phyloP scores from a whole-genome alignment of 1,284 basidiomycete genomes.

The Naganishia sp. region DNA sequence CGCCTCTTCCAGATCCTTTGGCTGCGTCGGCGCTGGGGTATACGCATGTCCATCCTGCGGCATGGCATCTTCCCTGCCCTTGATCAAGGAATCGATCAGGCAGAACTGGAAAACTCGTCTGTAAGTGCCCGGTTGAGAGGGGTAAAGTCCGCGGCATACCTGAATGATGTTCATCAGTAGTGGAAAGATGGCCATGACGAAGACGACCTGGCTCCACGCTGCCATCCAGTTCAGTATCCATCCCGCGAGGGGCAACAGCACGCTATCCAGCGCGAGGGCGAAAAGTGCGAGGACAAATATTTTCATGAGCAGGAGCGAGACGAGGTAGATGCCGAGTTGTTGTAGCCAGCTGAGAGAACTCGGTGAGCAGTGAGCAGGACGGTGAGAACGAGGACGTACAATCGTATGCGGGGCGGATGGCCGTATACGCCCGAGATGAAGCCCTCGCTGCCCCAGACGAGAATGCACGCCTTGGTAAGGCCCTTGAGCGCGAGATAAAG shows the following conservation, averaged over 20 bases:
- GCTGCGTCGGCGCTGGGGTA: constrained; percentile 10
- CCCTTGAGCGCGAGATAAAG: constrained; percentile 77
- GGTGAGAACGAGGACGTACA: constrained; percentile 38
- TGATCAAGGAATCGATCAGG: constrained; percentile 54
- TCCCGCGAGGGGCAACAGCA: constrained; percentile 71
- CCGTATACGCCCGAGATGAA: constrained; percentile 88
- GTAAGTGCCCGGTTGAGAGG: neutral
- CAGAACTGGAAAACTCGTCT: constrained; percentile 43
- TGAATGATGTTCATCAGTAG: constrained; percentile 89
- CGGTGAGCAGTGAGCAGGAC: neutral
- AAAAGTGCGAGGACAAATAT: constrained; percentile 72
- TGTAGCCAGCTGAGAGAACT: constrained; percentile 67
- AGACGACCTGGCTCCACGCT: constrained; percentile 73
- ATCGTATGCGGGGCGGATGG: constrained; percentile 61
- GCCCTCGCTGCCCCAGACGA: constrained; percentile 66
- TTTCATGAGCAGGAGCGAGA: constrained; percentile 87
- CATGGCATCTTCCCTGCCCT: constrained; percentile 30
- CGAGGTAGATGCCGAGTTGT: constrained; percentile 83
- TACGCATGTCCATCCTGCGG: constrained; percentile 1
- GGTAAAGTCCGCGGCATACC: constrained; percentile 25
- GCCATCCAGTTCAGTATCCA: constrained; percentile 81
- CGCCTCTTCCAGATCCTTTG: constrained; percentile 27
- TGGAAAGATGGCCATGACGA: constrained; percentile 91
- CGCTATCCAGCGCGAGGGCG: constrained; percentile 65
- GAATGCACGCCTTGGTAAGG: constrained; percentile 68